A percentile compares a stretch with the other conserved stretches of the same genome.
phyloP scores from a whole-genome alignment of 345 rosid genomes.

The Jatropha curcas region DNA sequence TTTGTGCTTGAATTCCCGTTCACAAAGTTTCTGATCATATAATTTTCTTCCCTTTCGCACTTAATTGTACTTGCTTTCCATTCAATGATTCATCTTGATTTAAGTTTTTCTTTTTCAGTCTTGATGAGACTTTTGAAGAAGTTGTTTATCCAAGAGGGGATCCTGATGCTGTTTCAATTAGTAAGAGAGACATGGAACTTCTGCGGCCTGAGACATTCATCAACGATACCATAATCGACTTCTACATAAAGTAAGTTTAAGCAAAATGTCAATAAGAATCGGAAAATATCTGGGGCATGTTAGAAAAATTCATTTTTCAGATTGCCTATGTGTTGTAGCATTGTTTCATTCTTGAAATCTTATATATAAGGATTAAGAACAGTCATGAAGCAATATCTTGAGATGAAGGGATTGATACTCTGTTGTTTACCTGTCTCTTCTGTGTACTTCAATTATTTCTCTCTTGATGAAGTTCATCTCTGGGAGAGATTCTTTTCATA shows the following conservation, averaged over 20 bases:
- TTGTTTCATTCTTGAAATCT: background rate
- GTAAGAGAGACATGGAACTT: slow-evolving; percentile 90
- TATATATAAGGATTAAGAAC: background rate
- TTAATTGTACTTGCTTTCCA: background rate
- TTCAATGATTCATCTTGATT: background rate
- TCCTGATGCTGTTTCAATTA: slow-evolving; percentile 81
- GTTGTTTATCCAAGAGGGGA: slow-evolving; percentile 93
- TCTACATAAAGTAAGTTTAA: slow-evolving; percentile 77
- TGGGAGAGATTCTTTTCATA: background rate
- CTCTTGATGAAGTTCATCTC: background rate
- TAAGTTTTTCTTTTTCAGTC: slow-evolving; percentile 38
- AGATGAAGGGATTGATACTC: background rate
- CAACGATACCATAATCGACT: slow-evolving; percentile 96
- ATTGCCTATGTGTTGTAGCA: background rate
- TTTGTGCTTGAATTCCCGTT: background rate
- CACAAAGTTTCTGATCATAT: background rate
- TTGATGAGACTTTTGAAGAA: slow-evolving; percentile 76
- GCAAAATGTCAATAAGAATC: background rate
- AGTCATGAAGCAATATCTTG: background rate
- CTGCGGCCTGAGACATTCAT: slow-evolving; percentile 83
- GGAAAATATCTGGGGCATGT: background rate
- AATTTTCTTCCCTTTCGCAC: background rate
- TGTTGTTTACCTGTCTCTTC: background rate
- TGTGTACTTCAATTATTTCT: background rate
- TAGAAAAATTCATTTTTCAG: background rate